Percentiles rank a stretch among this genome's conserved stretches.
phyloP scores from a whole-genome alignment of 345 rosid genomes.

The Toxicodendron radicans region DNA sequence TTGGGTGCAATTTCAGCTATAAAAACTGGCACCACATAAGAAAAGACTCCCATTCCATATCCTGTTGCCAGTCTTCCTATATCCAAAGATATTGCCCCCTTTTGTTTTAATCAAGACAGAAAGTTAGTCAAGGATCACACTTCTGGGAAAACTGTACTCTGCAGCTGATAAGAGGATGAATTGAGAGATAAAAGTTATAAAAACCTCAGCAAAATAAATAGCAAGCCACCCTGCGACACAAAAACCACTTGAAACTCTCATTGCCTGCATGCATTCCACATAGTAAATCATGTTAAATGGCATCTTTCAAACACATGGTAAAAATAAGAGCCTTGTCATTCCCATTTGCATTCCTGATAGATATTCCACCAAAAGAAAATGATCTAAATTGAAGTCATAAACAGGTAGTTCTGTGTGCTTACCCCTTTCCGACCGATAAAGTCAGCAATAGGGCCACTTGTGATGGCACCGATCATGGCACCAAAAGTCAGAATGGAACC shows the following conservation, averaged over 20 bases:
- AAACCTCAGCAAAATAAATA: slow-evolving; percentile 84
- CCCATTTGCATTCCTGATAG: not conserved
- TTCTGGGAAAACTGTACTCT: not conserved
- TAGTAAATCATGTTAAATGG: slow-evolving; percentile 7
- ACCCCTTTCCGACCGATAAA: slow-evolving; percentile 86
- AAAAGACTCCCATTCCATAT: slow-evolving; percentile 92
- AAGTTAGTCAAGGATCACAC: slow-evolving; percentile 1
- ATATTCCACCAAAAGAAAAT: not conserved
- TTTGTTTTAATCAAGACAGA: not conserved
- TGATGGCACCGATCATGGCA: slow-evolving; percentile 96
- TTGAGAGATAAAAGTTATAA: not conserved
- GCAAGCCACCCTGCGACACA: slow-evolving; percentile 84
- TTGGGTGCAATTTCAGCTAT: slow-evolving; percentile 91
- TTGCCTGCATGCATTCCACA: slow-evolving; percentile 49
- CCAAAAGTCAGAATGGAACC: slow-evolving; percentile 89
- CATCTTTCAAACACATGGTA: not conserved
- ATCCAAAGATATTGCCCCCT: slow-evolving; percentile 34
- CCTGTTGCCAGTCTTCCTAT: slow-evolving; percentile 81
- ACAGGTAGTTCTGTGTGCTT: slow-evolving; percentile 15
- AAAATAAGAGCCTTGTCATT: too few relatives aligned
- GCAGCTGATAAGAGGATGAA: slow-evolving; percentile 13
- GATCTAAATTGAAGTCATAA: not conserved
- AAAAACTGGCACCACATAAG: slow-evolving; percentile 89
- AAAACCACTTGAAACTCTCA: slow-evolving; percentile 64
- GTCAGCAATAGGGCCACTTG: slow-evolving; percentile 84